These are phyloP conservation scores for Tremellales sp. DNA, from an alignment of 1,284 basidiomycete species.

Conservation along the genomic window DNA sequence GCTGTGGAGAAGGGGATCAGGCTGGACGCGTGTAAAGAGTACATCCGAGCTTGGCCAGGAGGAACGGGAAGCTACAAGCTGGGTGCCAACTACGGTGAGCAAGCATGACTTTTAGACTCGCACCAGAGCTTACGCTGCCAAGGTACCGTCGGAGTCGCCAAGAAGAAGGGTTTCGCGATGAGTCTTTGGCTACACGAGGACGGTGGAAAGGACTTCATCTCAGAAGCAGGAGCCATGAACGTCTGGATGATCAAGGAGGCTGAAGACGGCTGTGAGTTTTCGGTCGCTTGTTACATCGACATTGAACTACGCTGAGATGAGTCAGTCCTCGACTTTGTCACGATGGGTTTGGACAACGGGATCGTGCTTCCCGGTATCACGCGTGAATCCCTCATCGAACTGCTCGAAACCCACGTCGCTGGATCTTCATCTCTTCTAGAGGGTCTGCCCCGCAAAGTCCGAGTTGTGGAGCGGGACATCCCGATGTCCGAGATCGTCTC, in stretches of 20 bases:
- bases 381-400: conserved; percentile 38
- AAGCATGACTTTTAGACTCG: not conserved
- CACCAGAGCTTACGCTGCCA: not conserved
- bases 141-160: conserved; percentile 43
- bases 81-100: conserved; percentile 44
- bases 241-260: conserved; percentile 44
- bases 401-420: conserved; percentile 33
- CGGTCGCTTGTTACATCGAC: not conserved
- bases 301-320: not conserved
- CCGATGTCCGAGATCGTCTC: conserved; percentile 40
- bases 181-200: conserved; percentile 46
- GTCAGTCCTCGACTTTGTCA: conserved; percentile 42
- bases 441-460: conserved; percentile 39
- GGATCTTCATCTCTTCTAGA: conserved; percentile 26
- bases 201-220: conserved; percentile 40
- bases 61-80: conserved; percentile 45
- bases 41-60: conserved; percentile 45
- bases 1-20: conserved; percentile 26
- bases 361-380: conserved; percentile 48
- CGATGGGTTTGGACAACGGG: conserved; percentile 43
- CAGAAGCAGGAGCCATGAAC: conserved; percentile 46
- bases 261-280: conserved; percentile 32
- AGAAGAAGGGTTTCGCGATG: conserved; percentile 44
- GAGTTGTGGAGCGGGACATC: conserved; percentile 45
- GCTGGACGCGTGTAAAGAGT: conserved; percentile 41